Evolutionary conservation across 2,329 filamentous ascomycete genomes (phyloP).

Genomic region (Fusarium keratoplasticum): DNA sequence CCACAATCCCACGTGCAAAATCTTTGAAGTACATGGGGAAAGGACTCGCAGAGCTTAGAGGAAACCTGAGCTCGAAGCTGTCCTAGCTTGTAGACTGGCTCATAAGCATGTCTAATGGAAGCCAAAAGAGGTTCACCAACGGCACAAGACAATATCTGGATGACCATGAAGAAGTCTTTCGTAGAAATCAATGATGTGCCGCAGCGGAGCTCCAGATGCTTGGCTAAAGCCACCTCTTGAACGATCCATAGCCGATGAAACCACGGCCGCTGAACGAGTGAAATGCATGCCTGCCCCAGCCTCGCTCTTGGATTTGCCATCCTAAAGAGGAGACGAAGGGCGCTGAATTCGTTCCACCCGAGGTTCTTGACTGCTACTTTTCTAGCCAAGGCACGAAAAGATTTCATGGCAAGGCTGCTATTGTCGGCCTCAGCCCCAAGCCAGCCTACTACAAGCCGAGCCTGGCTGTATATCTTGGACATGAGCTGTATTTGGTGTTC

Average conservation of each 20-base stretch:
- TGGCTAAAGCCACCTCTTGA: neutral
- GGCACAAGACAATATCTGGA: too few relatives aligned
- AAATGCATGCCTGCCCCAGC: too few relatives aligned
- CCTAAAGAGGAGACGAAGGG: too few relatives aligned
- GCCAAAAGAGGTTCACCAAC: too few relatives aligned
- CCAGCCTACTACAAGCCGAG: neutral
- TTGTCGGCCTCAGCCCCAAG: neutral
- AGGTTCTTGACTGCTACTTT: accelerated
- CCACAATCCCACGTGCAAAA: neutral
- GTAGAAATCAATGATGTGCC: neutral
- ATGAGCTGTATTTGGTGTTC: neutral
- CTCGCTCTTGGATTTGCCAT: too few relatives aligned
- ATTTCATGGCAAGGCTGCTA: accelerated
- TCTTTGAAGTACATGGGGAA: accelerated
- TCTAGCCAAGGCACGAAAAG: too few relatives aligned
- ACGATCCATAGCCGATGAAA: neutral
- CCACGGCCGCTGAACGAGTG: neutral
- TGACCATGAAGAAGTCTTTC: too few relatives aligned
- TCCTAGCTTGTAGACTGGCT: neutral
- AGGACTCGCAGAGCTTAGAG: neutral
- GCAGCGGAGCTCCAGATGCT: neutral
- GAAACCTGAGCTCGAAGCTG: neutral
- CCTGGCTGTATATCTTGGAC: neutral
- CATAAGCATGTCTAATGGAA: too few relatives aligned
- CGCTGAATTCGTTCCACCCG: too few relatives aligned